Evolutionary conservation across 192 early-diverging fungal genomes (phyloP).

Genomic region (Geranomyces michiganensis): DNA sequence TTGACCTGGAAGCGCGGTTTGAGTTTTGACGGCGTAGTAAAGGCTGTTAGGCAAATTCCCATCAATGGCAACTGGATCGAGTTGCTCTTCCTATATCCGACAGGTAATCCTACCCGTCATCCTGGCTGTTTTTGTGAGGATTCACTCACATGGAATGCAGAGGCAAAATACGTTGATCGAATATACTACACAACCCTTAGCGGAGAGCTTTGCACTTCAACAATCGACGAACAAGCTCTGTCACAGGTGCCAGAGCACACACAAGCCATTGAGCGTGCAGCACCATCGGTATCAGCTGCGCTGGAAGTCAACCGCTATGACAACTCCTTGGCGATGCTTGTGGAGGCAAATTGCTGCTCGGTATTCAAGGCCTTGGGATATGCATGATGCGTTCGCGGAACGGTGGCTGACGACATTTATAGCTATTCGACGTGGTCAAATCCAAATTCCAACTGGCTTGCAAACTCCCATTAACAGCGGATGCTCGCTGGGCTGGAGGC

Average conservation of each 20-base stretch:
- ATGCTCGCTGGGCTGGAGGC: slow-evolving; percentile 34
- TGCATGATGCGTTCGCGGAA: not conserved
- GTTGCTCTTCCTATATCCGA: slow-evolving; percentile 33
- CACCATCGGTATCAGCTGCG: not conserved
- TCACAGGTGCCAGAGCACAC: not conserved
- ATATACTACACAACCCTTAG: slow-evolving; percentile 17
- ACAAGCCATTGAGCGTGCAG: not conserved
- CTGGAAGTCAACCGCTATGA: slow-evolving; percentile 38
- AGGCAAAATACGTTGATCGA: slow-evolving; percentile 34
- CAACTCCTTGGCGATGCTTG: slow-evolving; percentile 10
- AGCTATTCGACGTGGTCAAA: not conserved
- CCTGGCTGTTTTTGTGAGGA: too few species aligned
- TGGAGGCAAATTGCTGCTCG: slow-evolving; percentile 10
- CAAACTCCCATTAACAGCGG: slow-evolving; percentile 19
- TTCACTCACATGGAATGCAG: not conserved
- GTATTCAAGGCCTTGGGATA: not conserved
- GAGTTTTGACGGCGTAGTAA: not conserved
- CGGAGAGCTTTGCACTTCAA: slow-evolving; percentile 16
- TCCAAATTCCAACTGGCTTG: slow-evolving; percentile 17
- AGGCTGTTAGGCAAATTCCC: slow-evolving; percentile 6
- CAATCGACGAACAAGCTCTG: slow-evolving; percentile 21
- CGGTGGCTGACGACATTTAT: not conserved
- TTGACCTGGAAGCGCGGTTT: too few species aligned
- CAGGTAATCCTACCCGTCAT: slow-evolving; percentile 23
- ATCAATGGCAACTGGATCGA: slow-evolving; percentile 31